Percentiles rank a stretch among this genome's conserved stretches.
phyloP scores from a whole-genome alignment of 1,284 basidiomycete genomes.

The Trichosporon inkin region DNA sequence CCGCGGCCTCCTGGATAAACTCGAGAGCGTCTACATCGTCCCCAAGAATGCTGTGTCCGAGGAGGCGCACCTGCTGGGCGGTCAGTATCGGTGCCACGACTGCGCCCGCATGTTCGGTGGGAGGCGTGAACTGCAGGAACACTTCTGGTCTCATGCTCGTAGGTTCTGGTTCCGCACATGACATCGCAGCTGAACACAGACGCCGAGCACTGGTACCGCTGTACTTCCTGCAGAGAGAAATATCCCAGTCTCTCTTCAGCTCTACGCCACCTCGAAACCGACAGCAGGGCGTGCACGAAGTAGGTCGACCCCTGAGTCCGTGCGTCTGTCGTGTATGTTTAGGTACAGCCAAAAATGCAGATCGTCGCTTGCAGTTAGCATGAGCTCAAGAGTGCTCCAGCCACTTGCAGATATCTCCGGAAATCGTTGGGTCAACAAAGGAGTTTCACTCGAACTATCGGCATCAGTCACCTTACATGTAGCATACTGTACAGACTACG shows the following conservation, averaged over 20 bases:
- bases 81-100: background rate
- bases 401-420: too few relatives aligned
- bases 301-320: background rate
- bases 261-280: background rate
- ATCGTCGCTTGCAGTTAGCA: background rate
- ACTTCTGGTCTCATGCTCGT: conserved; percentile 8
- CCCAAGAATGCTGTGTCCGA: background rate
- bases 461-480: background rate
- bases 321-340: background rate
- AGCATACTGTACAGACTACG: background rate
- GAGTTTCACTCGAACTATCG: too few relatives aligned
- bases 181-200: background rate
- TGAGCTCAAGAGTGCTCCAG: too few relatives aligned
- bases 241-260: background rate
- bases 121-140: background rate
- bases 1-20: background rate
- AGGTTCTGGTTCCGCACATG: background rate
- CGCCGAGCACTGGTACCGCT: background rate
- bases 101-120: background rate
- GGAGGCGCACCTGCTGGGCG: background rate
- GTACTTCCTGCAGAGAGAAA: background rate
- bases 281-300: background rate
- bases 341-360: background rate
- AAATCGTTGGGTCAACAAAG: too few relatives aligned
- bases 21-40: background rate